Percentiles rank a stretch among this genome's conserved stretches.
phyloP scores from a whole-genome alignment of 257 asterid species.

The Gentiana straminea region DNA sequence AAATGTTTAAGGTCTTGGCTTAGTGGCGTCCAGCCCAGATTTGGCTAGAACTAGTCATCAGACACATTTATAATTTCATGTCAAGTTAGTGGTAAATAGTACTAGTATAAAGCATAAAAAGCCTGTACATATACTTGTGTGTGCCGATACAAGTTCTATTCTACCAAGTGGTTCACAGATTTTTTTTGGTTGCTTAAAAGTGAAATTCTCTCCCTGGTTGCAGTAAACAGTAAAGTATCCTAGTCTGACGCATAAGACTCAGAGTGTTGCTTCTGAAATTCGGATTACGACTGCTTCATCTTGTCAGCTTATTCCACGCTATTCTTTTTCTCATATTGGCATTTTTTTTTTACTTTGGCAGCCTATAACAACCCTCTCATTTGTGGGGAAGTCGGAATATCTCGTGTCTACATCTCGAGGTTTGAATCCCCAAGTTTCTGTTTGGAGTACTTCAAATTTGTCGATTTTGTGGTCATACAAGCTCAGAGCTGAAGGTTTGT shows the following conservation, averaged over 20 bases:
- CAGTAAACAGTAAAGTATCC: not conserved
- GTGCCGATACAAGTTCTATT: too few species aligned
- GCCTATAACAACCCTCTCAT: conserved; percentile 57
- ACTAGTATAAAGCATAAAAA: too few species aligned
- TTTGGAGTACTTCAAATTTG: conserved; percentile 73
- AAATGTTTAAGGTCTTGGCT: too few species aligned
- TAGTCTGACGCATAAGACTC: not conserved
- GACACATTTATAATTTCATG: too few species aligned
- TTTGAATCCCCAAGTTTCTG: conserved; percentile 40
- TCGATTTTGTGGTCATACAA: conserved; percentile 64
- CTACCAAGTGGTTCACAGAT: too few species aligned
- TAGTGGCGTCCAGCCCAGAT: too few species aligned
- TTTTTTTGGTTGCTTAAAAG: too few species aligned
- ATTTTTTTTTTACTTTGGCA: conserved; percentile 16
- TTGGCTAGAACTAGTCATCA: too few species aligned
- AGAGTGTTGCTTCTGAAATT: not conserved
- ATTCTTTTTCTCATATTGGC: not conserved
- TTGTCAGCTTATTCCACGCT: not conserved
- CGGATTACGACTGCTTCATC: not conserved
- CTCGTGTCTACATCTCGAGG: conserved; percentile 77
- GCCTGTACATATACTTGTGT: too few species aligned
- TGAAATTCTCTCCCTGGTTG: too few species aligned
- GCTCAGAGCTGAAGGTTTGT: conserved; percentile 67
- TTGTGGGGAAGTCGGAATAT: conserved; percentile 73
- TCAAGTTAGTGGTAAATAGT: too few species aligned